Base-by-base conservation (phyloP, 768 basidiomycete genomes). In the Termitomyces sp. region DNA sequence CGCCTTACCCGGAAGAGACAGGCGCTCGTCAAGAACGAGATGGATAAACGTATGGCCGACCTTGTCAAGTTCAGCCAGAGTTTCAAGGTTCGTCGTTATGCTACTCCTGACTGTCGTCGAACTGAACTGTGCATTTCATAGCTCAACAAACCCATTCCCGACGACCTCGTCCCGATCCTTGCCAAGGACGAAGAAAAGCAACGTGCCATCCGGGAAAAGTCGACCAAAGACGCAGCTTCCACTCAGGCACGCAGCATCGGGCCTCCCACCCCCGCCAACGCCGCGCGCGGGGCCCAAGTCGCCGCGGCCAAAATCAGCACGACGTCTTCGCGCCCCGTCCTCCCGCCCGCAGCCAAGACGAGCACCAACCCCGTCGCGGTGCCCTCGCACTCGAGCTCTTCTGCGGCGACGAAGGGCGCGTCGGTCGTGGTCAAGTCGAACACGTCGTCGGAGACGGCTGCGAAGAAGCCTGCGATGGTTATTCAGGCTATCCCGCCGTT, bases 151-250 rank as follows among this genome's bases (percentile, higher is more conserved):
- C 93, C 93, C 18, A 95, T 98, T 62, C 95, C 96, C 14, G 91
- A 93, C 30, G 96, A 98, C 68, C 82, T 98, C 52, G 89, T 98
- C 18, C 82, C 90, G 3, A 95, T 98, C 67, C 76, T 98, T 24
- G 89, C 96, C 42, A 98, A 97, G 74, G 93, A 96, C 67, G 92
- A 93, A 71, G 89, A 89, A 53, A 96, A 92, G 75, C 93, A 95
- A 67, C 84, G 84, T 59, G 80, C 76, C 49, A 95, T 97, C 70
- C 80, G 81, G 58, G 91, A 91, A 71, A 95, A 89, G 71, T 83
- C 90, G 18, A 74, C 71, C 44, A 76, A 80, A 50, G 91, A 93
- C 61, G 89, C 91, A 3, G 63, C 79, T 22, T 86, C 91, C 1
- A 42, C 76, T 2, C 76, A 82, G 20, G 90, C 92, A 13, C 87